phyloP scores from a whole-genome alignment of 129 eudicot genomes.

The Helichrysum umbraculigerum region DNA sequence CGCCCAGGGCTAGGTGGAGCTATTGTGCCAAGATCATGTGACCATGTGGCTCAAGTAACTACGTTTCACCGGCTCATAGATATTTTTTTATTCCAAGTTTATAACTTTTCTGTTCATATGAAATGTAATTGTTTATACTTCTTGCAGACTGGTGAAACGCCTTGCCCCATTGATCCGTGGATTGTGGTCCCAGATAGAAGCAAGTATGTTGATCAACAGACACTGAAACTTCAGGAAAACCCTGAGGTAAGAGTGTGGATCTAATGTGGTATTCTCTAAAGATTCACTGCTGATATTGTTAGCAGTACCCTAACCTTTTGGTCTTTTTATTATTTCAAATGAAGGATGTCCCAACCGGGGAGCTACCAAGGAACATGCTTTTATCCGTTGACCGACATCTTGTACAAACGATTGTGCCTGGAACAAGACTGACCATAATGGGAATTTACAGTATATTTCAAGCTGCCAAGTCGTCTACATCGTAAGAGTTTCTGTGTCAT shows the following conservation, averaged over 20 bases:
- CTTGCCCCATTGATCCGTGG: constrained; percentile 98
- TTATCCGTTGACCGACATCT: constrained; percentile 92
- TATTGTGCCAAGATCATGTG: constrained; percentile 92
- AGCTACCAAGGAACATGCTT: constrained; percentile 95
- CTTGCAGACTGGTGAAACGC: constrained; percentile 75
- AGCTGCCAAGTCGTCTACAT: constrained; percentile 76
- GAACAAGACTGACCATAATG: constrained; percentile 92
- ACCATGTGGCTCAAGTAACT: constrained; percentile 79
- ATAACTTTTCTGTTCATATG: background rate
- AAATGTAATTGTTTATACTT: background rate
- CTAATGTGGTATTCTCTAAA: background rate
- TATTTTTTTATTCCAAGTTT: background rate
- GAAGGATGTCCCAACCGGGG: constrained; percentile 99
- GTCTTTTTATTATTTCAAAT: constrained; percentile 8
- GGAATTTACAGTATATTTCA: constrained; percentile 96
- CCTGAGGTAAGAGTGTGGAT: constrained; percentile 67
- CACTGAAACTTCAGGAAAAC: constrained; percentile 91
- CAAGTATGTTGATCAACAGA: constrained; percentile 99
- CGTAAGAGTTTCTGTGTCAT: constrained; percentile 43
- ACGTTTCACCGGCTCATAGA: background rate
- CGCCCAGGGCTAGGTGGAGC: constrained; percentile 99
- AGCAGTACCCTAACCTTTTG: background rate
- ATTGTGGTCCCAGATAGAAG: constrained; percentile 95
- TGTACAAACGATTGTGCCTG: constrained; percentile 98
- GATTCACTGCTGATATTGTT: background rate